A percentile compares a stretch with the other conserved stretches of the same genome.
Conservation (phyloP, 345 rosid genomes). For the Anastatica hierochuntica region DNA sequence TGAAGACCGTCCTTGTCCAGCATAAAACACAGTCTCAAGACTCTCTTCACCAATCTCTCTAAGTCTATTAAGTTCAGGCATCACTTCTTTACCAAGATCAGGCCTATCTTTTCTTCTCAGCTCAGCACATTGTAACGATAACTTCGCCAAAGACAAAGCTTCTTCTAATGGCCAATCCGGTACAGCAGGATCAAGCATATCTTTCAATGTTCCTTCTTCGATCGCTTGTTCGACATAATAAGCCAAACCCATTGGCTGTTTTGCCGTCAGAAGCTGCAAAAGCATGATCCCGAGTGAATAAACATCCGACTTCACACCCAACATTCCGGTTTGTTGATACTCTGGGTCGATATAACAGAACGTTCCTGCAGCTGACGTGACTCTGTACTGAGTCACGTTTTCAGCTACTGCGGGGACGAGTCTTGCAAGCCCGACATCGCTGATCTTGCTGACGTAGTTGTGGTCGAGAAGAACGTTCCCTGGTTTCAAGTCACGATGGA, state of each 20-base stretch:
- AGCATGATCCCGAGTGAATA: too few species aligned
- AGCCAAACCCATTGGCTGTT: constrained; percentile 78
- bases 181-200: constrained; percentile 64
- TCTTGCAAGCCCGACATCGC: too few species aligned
- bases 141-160: constrained; percentile 43
- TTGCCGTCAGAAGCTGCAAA: constrained; percentile 71
- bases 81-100: too few species aligned
- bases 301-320: constrained; percentile 80
- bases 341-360: constrained; percentile 95
- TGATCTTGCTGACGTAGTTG: constrained; percentile 72
- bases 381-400: constrained; percentile 56
- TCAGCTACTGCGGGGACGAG: constrained; percentile 82
- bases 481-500: constrained; percentile 95
- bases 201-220: constrained; percentile 42
- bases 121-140: constrained; percentile 67
- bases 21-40: constrained; percentile 17
- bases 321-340: constrained; percentile 92
- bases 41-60: constrained; percentile 56
- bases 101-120: constrained; percentile 81
- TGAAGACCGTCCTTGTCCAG: constrained; percentile 25
- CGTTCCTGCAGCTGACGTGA: constrained; percentile 87
- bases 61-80: constrained; percentile 56
- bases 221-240: constrained; percentile 49
- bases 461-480: constrained; percentile 78
- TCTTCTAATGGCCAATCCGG: constrained; percentile 83